Evolutionary conservation across 257 asterid genomes (phyloP), one percentile per base, ranked within the genome.

Genomic region (Anisodus tanguticus): DNA sequence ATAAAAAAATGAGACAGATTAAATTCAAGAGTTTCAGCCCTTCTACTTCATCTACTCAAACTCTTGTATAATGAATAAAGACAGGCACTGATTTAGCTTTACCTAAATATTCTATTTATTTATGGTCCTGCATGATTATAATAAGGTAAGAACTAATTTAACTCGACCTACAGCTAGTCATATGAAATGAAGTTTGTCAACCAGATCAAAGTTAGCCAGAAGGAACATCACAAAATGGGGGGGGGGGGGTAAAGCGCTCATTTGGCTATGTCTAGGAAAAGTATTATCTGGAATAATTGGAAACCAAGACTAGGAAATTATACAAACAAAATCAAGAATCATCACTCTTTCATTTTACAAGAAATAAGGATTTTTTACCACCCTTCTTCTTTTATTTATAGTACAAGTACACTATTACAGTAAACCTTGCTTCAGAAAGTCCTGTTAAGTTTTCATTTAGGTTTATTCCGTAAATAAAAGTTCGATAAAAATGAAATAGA

Each of bases 1-100:
- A 37, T 76, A 63, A 76, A 79, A 76, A 79, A 57, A 49, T 35
- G 22, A 83, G 57, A n/a, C 55, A 70, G 58, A 45, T 10, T 71
- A 71, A 1, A 71, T 45, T 17, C 54, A 9, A 41, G 16, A 69
- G 60, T 37, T 71, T 63, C 55, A 17, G 49, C 2, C 84, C 54
- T 9, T 43, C 69, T 60, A 51, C 79, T 66, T 66, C 47, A 35
- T 12, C 45, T 26, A 37, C 76, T 68, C 7, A 37, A 37, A 22
- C 43, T 37, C 9, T 68, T 37, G 12, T 37, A 68, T 2, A 37
- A 68, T 37, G 37, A 68, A 37, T 68, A 12, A 5, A 31, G 47
- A 66, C 9, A 12, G 15, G n/a, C 31, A 66, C 72, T 31, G 72
- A 66, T 31, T 3, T 66, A 66, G 72, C 72, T 66, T 68, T 37